These are phyloP conservation scores for Rhizoclosmatium globosum DNA, from an alignment of 192 early-diverging fungal genomes.

Conservation along the genomic window DNA sequence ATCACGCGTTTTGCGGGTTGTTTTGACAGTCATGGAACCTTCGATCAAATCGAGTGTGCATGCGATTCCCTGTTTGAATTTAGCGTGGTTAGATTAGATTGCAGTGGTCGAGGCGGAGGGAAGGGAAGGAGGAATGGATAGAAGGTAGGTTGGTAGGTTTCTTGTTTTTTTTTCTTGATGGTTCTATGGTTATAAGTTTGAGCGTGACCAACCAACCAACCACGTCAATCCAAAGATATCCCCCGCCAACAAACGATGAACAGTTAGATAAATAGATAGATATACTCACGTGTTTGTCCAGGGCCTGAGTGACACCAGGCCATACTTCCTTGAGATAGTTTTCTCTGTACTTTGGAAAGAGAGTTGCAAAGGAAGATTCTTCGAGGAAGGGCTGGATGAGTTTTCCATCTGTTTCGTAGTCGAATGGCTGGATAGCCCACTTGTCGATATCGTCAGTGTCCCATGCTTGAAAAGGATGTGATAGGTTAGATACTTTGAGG, in stretches of 20 bases:
- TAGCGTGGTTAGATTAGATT: not conserved
- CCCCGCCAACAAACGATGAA: no score
- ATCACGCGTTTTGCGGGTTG: conserved; percentile 94
- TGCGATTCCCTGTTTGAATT: conserved; percentile 72
- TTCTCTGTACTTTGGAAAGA: conserved; percentile 99
- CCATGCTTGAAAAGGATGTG: conserved; percentile 62
- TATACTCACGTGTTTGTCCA: conserved; percentile 74
- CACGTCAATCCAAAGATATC: not conserved
- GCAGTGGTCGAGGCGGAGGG: no score
- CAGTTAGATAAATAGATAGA: conserved; percentile 1
- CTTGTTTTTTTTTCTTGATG: not conserved
- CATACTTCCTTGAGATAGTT: conserved; percentile 90
- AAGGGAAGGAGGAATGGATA: not conserved
- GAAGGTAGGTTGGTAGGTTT: conserved; percentile 5
- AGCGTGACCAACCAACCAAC: not conserved
- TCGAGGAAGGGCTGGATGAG: conserved; percentile 76
- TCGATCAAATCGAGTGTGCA: conserved; percentile 95
- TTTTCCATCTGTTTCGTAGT: conserved; percentile 64
- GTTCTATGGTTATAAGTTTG: not conserved
- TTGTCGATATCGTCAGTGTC: conserved; percentile 93
- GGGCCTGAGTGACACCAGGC: conserved; percentile 82
- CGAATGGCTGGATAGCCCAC: conserved; percentile 92
- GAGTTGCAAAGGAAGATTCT: conserved; percentile 94
- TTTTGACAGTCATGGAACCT: conserved; percentile 97
- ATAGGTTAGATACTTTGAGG: not conserved